Evolutionary conservation across 352 stramenopile genomes (phyloP).

Genomic region (Globisporangium emineosum): DNA sequence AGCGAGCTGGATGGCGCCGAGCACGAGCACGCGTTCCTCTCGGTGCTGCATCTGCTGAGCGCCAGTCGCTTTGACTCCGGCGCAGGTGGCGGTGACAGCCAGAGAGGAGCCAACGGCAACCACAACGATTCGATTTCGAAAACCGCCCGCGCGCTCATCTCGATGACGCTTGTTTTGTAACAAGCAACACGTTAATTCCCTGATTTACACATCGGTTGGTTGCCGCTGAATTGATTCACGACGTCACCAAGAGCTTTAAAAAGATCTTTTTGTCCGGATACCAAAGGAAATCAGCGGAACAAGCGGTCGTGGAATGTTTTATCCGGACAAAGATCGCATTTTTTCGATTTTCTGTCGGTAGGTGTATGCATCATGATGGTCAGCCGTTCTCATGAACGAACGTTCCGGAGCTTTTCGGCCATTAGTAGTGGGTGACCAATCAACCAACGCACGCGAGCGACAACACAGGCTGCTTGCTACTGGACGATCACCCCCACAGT

Average conservation of each 20-base stretch:
- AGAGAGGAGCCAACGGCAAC: constrained; percentile 14
- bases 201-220: background rate
- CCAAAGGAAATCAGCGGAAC: background rate
- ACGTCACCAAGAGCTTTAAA: too few relatives aligned
- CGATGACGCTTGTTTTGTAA: constrained; percentile 7
- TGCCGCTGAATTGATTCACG: background rate
- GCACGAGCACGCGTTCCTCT: constrained; percentile 55
- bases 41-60: constrained; percentile 48
- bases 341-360: background rate
- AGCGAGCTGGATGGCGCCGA: constrained; percentile 48
- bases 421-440: background rate
- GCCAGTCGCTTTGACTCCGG: constrained; percentile 22
- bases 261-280: too few relatives aligned
- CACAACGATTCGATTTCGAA: constrained; percentile 47
- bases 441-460: background rate
- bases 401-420: too few relatives aligned
- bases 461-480: background rate
- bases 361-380: background rate
- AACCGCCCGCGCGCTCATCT: constrained; percentile 43
- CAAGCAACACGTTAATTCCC: background rate
- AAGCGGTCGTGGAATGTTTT: constrained; percentile 1
- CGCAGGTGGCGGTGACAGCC: background rate
- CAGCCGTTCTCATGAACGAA: background rate
- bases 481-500: background rate
- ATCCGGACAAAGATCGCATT: constrained; percentile 2